phyloP scores from a whole-genome alignment of 225 moss, liverwort and hornwort species.

The Bryoerythrophyllum caledonicum region DNA sequence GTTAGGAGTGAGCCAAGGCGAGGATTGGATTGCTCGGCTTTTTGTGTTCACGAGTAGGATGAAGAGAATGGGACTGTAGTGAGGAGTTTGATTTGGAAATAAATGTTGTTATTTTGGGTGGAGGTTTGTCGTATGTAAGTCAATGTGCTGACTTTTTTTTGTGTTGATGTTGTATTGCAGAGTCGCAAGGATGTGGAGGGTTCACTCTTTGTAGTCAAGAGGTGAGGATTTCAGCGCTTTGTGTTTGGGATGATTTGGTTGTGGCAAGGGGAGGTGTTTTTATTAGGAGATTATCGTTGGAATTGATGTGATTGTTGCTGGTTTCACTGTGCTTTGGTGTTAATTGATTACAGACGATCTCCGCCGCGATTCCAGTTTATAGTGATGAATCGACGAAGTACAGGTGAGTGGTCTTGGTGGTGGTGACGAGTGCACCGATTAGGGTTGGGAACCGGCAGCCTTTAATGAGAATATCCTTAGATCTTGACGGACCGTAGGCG shows the following conservation, averaged over 20 bases:
- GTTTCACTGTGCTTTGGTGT: slow-evolving; percentile 23
- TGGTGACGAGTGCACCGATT: not conserved
- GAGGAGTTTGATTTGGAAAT: not conserved
- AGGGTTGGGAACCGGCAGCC: not conserved
- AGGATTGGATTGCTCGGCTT: not conserved
- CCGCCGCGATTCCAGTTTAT: slow-evolving; percentile 96
- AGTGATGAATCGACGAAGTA: slow-evolving; percentile 98
- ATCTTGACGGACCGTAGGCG: not conserved
- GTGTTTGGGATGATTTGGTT: not conserved
- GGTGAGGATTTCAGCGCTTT: slow-evolving; percentile 49
- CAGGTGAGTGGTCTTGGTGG: slow-evolving; percentile 57
- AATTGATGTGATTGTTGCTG: slow-evolving; percentile 15
- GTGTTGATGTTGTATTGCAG: slow-evolving; percentile 47
- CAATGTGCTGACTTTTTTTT: slow-evolving; percentile 20
- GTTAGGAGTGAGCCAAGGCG: not conserved
- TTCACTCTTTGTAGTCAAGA: slow-evolving; percentile 97
- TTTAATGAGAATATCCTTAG: not conserved
- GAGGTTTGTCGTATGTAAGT: not conserved
- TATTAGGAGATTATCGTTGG: not conserved
- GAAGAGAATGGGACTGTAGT: not conserved
- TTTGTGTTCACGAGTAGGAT: not conserved
- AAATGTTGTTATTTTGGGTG: not conserved
- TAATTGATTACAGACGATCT: slow-evolving; percentile 69
- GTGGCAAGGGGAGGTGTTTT: not conserved
- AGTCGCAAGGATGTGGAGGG: slow-evolving; percentile 99